Conservation (phyloP, 495 filamentous ascomycete genomes). For the Aspergillus sclerotioniger region DNA sequence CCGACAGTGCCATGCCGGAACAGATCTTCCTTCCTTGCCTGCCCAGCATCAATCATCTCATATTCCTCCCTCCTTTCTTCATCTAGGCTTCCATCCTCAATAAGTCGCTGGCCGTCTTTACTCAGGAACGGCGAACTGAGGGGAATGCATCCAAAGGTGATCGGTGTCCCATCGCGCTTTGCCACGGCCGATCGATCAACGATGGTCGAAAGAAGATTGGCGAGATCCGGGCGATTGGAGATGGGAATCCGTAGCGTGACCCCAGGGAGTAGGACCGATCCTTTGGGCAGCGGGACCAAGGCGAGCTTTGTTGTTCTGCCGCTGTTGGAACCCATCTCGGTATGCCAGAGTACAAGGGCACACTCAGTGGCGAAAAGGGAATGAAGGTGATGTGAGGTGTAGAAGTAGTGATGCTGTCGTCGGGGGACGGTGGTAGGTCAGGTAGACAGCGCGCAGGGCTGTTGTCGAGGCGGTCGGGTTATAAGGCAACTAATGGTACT, state of each 20-base stretch:
- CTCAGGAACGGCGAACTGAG: conserved; percentile 68
- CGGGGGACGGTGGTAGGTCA: background rate
- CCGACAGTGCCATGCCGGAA: conserved; percentile 75
- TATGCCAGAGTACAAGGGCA: conserved; percentile 13
- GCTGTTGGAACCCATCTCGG: conserved; percentile 44
- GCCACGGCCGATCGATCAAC: conserved; percentile 64
- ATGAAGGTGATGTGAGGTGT: conserved; percentile 8
- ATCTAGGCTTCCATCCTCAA: conserved; percentile 50
- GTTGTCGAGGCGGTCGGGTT: conserved; percentile 7
- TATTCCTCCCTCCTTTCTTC: conserved; percentile 37
- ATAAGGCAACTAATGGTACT: conserved; percentile 10
- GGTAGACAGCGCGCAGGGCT: conserved; percentile 11
- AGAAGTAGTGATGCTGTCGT: background rate
- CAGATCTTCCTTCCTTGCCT: conserved; percentile 66
- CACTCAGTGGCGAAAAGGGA: conserved; percentile 12
- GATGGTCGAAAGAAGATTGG: conserved; percentile 73
- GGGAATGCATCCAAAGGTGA: conserved; percentile 80
- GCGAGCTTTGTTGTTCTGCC: conserved; percentile 57
- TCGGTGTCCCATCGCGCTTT: conserved; percentile 59
- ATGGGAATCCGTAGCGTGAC: conserved; percentile 74
- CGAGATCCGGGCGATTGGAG: conserved; percentile 75
- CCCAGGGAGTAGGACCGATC: conserved; percentile 76
- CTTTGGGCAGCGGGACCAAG: conserved; percentile 71
- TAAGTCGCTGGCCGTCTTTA: conserved; percentile 66
- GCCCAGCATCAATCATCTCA: conserved; percentile 53